Base-by-base conservation (phyloP, 2,329 filamentous ascomycete species). In the Xylaria sp. region DNA sequence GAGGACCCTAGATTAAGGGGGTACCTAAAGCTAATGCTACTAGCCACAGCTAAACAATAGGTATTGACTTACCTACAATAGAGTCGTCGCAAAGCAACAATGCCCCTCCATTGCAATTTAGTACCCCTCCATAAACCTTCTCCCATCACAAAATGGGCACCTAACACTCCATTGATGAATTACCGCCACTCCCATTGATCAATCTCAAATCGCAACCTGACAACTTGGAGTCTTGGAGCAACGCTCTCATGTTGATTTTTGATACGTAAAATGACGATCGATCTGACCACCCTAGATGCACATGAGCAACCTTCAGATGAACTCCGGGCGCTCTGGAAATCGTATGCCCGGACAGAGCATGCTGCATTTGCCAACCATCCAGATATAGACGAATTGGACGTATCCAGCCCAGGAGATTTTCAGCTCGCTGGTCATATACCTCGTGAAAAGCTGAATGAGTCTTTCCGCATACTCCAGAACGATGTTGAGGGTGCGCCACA, bases 261-360 rank as follows among this genome's bases (percentile, higher is more conserved):
- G 13, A 10, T 2, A 39, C 39, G 57, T 12, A 72, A 55, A 32
- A 85, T 85, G 84, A 79, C 80, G 1, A 76, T 81, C 39, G 81
- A 83, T 65, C 81, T 85, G 37, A 81, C 79, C 32, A 83, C 85
- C 23, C 83, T 94, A 2, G 92, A 97, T 80, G 91, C 94, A 34
- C 89, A 95, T 78, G 89, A 94, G 79, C 90, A 90, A 74, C 93
- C 94, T 1, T 92, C 94, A 2, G 88, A 90, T 13, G 80, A 84
- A 59, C 84, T 98, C 73, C 89, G 90, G 70, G 82, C 86, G 55
- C 82, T 89, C 63, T 98, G 94, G 88, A 97, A 97, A 80, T 82
- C 82, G 51, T 93, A 91, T 74, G 89, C 91, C 28, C 91, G 87
- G 72, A 84, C 88, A 46, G 86, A 89, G 0, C 80, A 85, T 2